A percentile compares a stretch with the other conserved stretches of the same genome.
These are phyloP conservation scores for Petunia hybrid DNA, from an alignment of 305 asterid genomes.

Conservation along the genomic window DNA sequence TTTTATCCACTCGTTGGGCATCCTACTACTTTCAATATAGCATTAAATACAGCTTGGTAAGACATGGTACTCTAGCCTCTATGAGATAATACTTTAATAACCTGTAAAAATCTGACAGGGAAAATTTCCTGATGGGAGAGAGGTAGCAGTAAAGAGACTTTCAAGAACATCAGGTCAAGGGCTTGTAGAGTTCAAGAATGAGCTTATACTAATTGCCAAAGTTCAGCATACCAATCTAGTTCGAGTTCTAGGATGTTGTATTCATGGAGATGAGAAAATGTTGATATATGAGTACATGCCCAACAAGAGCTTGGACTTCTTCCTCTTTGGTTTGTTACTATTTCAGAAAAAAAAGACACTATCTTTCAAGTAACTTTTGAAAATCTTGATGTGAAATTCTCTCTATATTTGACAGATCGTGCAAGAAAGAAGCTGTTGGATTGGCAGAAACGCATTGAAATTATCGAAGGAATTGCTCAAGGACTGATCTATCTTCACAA, in stretches of 20 bases:
- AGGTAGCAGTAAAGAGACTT: constrained; percentile 41
- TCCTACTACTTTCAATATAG: too few species aligned
- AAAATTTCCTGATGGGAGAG: constrained; percentile 36
- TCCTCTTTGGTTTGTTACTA: constrained; percentile 30
- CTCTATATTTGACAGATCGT: constrained; percentile 26
- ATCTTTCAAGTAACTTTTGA: not conserved
- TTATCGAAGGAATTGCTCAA: constrained; percentile 50
- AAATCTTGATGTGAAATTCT: not conserved
- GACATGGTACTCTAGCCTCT: too few species aligned
- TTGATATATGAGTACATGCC: constrained; percentile 46
- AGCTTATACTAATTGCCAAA: constrained; percentile 39
- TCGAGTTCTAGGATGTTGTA: constrained; percentile 42
- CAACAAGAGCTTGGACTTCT: constrained; percentile 47
- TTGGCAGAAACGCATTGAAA: constrained; percentile 41
- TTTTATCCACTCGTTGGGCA: too few species aligned
- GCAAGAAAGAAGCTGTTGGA: constrained; percentile 32
- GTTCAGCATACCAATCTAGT: constrained; percentile 51
- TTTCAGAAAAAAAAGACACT: not conserved
- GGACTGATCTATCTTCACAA: constrained; percentile 50
- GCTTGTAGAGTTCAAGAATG: constrained; percentile 42
- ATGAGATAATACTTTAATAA: not conserved
- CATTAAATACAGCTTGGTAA: too few species aligned
- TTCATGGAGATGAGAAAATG: constrained; percentile 41
- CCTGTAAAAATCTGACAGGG: constrained; percentile 31
- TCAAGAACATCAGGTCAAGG: constrained; percentile 44